Conservation (phyloP, 2,329 filamentous ascomycete genomes). For the Lachnellula subtilissima region DNA sequence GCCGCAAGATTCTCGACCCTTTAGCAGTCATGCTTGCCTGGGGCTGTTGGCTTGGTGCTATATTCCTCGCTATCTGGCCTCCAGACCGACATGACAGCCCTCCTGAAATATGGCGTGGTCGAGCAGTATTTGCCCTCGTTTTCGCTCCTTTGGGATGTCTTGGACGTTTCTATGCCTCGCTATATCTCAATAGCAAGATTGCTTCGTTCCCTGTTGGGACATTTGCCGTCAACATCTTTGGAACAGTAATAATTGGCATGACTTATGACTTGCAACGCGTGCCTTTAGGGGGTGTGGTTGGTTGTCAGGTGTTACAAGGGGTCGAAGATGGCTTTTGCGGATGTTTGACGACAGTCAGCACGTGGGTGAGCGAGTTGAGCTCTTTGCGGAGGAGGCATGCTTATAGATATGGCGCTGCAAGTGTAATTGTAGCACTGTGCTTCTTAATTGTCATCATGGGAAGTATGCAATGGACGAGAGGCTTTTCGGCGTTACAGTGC, state of each 20-base stretch:
- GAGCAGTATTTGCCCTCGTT: constrained; percentile 69
- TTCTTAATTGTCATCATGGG: constrained; percentile 70
- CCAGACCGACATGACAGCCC: constrained; percentile 47
- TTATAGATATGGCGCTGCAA: constrained; percentile 64
- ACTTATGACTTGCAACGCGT: constrained; percentile 74
- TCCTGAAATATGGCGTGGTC: constrained; percentile 65
- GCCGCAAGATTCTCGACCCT: constrained; percentile 59
- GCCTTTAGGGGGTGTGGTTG: constrained; percentile 47
- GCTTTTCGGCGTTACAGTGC: constrained; percentile 39
- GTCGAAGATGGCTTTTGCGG: constrained; percentile 66
- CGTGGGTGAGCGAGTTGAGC: constrained; percentile 59
- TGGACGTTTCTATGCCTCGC: constrained; percentile 65
- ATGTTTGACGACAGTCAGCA: constrained; percentile 61
- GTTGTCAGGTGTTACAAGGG: constrained; percentile 65
- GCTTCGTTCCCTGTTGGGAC: constrained; percentile 78
- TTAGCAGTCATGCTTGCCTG: constrained; percentile 59
- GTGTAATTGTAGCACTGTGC: constrained; percentile 53
- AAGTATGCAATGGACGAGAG: constrained; percentile 64
- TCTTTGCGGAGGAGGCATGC: constrained; percentile 50
- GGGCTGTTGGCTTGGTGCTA: constrained; percentile 72
- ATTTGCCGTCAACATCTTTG: constrained; percentile 74
- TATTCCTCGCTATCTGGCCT: constrained; percentile 67
- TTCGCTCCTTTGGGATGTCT: constrained; percentile 81
- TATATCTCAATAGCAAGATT: constrained; percentile 63
- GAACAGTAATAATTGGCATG: constrained; percentile 70